Conservation (phyloP, 192 early-diverging fungal genomes). For the Paraglomus brasilianum region DNA sequence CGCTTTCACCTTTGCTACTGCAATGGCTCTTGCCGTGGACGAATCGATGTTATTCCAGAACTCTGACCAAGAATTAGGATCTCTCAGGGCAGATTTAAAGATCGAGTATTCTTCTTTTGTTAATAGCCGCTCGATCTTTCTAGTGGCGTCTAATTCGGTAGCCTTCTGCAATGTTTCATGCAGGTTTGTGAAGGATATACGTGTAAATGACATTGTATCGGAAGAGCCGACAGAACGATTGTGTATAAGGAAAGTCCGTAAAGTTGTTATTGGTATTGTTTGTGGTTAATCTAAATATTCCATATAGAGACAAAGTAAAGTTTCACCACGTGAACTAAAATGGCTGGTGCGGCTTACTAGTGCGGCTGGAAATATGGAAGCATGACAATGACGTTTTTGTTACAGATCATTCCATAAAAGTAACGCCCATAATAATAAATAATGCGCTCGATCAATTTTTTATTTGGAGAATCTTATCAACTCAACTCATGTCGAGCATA, state of each 20-base stretch:
- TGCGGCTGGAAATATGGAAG: too few relatives aligned
- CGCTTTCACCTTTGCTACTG: conserved; percentile 11
- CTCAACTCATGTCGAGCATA: too few relatives aligned
- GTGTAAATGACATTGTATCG: conserved; percentile 33
- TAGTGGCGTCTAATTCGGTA: conserved; percentile 36
- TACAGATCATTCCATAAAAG: too few relatives aligned
- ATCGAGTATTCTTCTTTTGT: conserved; percentile 38
- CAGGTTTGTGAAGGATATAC: conserved; percentile 33
- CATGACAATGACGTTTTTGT: too few relatives aligned
- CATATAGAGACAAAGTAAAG: too few relatives aligned
- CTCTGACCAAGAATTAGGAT: conserved; percentile 36
- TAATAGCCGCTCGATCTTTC: conserved; percentile 42
- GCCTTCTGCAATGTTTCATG: conserved; percentile 35
- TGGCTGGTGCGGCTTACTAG: too few relatives aligned
- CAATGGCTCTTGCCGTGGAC: conserved; percentile 17
- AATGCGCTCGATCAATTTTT: too few relatives aligned
- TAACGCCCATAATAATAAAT: too few relatives aligned
- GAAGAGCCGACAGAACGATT: background rate
- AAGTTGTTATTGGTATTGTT: background rate
- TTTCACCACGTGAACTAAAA: too few relatives aligned
- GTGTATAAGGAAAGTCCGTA: background rate
- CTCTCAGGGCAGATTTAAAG: conserved; percentile 41
- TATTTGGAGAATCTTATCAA: too few relatives aligned
- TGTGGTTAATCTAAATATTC: background rate
- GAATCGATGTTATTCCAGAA: conserved; percentile 11